Base-by-base conservation (phyloP, 768 basidiomycete species). In the Pisolithus tinctorius region DNA sequence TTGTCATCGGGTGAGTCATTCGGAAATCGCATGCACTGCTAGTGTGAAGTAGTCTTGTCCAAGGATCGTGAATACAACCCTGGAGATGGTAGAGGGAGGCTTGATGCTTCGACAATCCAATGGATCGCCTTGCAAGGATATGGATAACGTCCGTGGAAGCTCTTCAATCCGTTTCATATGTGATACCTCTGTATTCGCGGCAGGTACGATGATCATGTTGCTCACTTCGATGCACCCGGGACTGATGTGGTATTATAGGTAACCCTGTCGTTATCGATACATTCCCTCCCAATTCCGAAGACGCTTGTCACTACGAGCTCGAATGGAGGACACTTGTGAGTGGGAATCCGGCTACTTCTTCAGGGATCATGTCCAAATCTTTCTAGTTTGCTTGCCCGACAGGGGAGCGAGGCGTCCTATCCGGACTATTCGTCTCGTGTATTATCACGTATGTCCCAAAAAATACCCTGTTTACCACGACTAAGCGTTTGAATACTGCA, bases 251-350 rank as follows among this genome's bases (percentile, higher is more conserved):
- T 37, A 20, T 20, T 20, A 16, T 11, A 72, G 81, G 81, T 9
- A 63, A 64, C 42, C 81, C 82, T 6, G 60, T 69, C 14, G 73
- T 93, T 4, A 65, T 90, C 3, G 83, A 80, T 2, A 81, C 86
- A 45, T 77, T 91, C 23, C 80, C 81, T 7, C 70, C 71, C 8
- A 77, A 79, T 14, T 81, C 85, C 31, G 78, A 83, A 8, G 62
- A 61, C 26, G 81, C 80, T n/a, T 94, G 92, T 64, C 78, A 82
- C 11, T 93, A 84, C 63, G 79, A 86, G 52, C 68, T 94, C 37
- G 89, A 93, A 70, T 94, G 92, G 92, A 73, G 77, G 50, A 92
- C 87, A 4, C 82, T 81, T 58, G 90, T 92, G 57, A 60, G 79
- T 65, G 6, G 27, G 23, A 26, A n/a, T 29, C 8, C 34, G n/a